Conservation (phyloP, 768 basidiomycete species). For the Pisolithus microcarpus region DNA sequence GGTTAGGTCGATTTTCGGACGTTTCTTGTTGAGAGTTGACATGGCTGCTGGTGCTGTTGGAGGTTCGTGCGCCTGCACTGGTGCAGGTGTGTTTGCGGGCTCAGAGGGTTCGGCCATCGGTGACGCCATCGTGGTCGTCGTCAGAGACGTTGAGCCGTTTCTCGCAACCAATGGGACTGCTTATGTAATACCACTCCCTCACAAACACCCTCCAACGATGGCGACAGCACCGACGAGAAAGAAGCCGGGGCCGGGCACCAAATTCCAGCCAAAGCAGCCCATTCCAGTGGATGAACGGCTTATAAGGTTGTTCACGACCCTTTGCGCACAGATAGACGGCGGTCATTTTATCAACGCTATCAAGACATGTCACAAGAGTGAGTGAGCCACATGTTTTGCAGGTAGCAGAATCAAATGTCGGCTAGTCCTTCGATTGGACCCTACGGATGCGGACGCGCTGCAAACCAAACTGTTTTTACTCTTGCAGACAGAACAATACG, state of each 20-base stretch:
- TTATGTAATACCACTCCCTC: slow-evolving; percentile 15
- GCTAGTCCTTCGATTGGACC: slow-evolving; percentile 64
- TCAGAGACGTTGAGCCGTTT: slow-evolving; percentile 7
- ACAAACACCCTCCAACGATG: not conserved
- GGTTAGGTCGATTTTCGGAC: slow-evolving; percentile 67
- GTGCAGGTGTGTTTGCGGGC: too few species aligned
- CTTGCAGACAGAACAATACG: slow-evolving; percentile 80
- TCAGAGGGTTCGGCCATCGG: too few species aligned
- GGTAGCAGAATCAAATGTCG: slow-evolving; percentile 10
- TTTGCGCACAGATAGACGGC: slow-evolving; percentile 87
- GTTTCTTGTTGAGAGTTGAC: slow-evolving; percentile 45
- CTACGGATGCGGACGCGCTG: slow-evolving; percentile 61
- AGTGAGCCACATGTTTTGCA: slow-evolving; percentile 25
- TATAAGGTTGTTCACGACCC: slow-evolving; percentile 64
- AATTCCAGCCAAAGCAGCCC: slow-evolving; percentile 12
- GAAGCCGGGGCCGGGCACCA: slow-evolving; percentile 1
- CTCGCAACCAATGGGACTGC: not conserved
- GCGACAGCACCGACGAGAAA: not conserved
- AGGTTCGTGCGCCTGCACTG: slow-evolving; percentile 27
- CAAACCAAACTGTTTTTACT: slow-evolving; percentile 85
- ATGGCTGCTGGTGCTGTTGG: slow-evolving; percentile 42
- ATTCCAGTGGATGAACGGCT: slow-evolving; percentile 22
- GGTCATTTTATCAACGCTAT: slow-evolving; percentile 79
- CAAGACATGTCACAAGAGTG: slow-evolving; percentile 90
- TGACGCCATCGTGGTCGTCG: slow-evolving; percentile 36